A percentile compares a stretch with the other conserved stretches of the same genome.
phyloP scores from a whole-genome alignment of 2,329 filamentous ascomycete species.

The Xylaria sp. region DNA sequence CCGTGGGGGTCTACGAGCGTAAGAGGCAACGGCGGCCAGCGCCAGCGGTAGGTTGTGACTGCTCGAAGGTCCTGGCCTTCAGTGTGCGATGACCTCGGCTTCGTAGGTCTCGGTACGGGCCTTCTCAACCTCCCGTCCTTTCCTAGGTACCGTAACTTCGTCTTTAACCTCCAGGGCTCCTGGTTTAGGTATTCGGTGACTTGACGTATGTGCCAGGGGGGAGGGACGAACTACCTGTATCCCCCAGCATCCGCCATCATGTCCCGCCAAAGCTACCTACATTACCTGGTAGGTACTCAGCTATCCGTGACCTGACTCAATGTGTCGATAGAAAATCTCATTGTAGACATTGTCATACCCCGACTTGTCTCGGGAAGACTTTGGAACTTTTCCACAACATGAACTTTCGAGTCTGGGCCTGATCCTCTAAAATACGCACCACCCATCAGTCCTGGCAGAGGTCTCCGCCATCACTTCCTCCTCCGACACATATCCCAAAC shows the following conservation, averaged over 20 bases:
- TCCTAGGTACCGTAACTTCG: too few relatives aligned
- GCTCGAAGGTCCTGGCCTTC: neutral
- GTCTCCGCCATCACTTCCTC: neutral
- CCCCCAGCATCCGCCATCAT: neutral
- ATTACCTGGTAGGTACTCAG: too few relatives aligned
- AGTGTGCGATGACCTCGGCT: neutral
- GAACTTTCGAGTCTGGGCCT: too few relatives aligned
- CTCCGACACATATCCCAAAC: neutral
- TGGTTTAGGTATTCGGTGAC: too few relatives aligned
- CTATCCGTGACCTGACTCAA: neutral
- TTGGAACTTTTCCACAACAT: neutral
- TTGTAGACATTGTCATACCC: neutral
- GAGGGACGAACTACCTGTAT: neutral
- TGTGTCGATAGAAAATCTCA: neutral
- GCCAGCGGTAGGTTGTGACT: too few relatives aligned
- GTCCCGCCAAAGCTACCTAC: neutral
- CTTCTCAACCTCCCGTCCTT: neutral
- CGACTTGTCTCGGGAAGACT: too few relatives aligned
- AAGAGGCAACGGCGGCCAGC: too few relatives aligned
- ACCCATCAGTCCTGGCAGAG: neutral
- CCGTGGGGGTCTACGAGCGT: too few relatives aligned
- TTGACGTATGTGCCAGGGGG: neutral
- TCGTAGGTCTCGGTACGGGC: neutral
- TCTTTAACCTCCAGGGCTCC: too few relatives aligned
- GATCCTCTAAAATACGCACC: neutral